Percentiles rank a stretch among this genome's conserved stretches.
Conservation (phyloP, 352 stramenopile species). For the Peronospora destructor region DNA sequence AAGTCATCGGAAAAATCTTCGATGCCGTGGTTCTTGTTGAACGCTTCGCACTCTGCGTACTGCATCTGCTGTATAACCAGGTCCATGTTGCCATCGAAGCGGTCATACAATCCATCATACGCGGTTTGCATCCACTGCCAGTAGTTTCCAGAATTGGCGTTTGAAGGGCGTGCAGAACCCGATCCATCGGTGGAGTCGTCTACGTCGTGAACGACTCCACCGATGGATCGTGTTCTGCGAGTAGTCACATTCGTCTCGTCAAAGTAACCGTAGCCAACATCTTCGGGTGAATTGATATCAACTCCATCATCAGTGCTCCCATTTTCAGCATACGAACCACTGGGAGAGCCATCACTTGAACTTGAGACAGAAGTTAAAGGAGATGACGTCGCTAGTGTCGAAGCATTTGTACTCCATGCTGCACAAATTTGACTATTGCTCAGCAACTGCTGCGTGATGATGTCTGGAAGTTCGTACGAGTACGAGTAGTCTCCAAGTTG, state of each 20-base stretch:
- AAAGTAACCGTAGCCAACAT: conserved; percentile 7
- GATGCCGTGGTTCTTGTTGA: conserved; percentile 33
- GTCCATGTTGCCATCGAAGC: conserved; percentile 44
- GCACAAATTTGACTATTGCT: conserved; percentile 44
- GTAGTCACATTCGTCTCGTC: too few relatives aligned
- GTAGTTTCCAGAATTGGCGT: conserved; percentile 40
- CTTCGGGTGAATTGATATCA: conserved; percentile 8
- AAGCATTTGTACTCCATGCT: conserved; percentile 6
- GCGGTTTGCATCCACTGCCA: conserved; percentile 43
- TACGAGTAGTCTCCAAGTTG: conserved; percentile 54
- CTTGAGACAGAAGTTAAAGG: background rate
- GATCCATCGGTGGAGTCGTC: conserved; percentile 8
- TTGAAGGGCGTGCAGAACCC: conserved; percentile 11
- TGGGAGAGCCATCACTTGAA: conserved; percentile 1
- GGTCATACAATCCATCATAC: conserved; percentile 37
- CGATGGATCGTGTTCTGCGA: conserved; percentile 4
- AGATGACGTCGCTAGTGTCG: conserved; percentile 10
- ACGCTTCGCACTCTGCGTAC: conserved; percentile 42
- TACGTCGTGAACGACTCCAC: conserved; percentile 1
- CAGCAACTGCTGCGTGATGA: conserved; percentile 45
- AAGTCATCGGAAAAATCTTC: conserved; percentile 37
- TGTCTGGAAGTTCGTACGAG: conserved; percentile 31
- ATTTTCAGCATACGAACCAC: conserved; percentile 5
- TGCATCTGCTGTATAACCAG: conserved; percentile 49
- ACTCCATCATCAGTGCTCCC: conserved; percentile 1